Base-by-base conservation (phyloP, 345 rosid species). In the Cardiospermum halicacabum region DNA sequence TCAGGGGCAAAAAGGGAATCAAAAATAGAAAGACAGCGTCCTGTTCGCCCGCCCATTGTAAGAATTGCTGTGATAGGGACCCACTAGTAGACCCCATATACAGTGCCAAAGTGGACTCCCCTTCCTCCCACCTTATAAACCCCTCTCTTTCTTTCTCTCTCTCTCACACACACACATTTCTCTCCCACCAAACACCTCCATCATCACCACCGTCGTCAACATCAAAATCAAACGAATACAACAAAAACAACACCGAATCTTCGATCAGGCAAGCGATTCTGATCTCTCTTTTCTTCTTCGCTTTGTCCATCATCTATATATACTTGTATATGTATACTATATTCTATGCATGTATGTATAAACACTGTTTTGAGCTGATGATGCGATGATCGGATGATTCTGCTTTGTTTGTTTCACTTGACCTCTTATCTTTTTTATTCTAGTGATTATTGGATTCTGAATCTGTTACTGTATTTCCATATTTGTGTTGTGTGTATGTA, bases 251-350 rank as follows among this genome's bases (percentile, higher is more conserved):
- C 48, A 22, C 37, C 65, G 28, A 65, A 66, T 69, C 69, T 67
- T 65, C 9, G 55, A 21, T 59, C 74, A 75, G 83, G 80, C 66
- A 75, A 69, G 70, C 68, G 5, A 67, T n/a, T n/a, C n/a, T n/a
- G n/a, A n/a, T 69, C 69, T 62, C 64, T 54, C 21, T 7, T 40
- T 7, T 24, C 39, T 9, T 12, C 16, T 6, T 0, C 18, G 24
- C 10, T 36, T 7, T 16, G 24, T 63, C 34, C 7, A n/a, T 28
- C 45, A 11, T 61, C 25, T 51, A 4, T 51, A 19, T 12, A 1
- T 11, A 7, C 24, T 2, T 47, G 22, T 3, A 15, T 27, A 16
- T 1, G 13, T 48, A 21, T 32, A 12, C 6, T n/a, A n/a, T n/a
- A n/a, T n/a, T n/a, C n/a, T n/a, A 1, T 11, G n/a, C 24, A 10